Base-by-base conservation (phyloP, 768 basidiomycete genomes). In the Lepiota subincarnata region DNA sequence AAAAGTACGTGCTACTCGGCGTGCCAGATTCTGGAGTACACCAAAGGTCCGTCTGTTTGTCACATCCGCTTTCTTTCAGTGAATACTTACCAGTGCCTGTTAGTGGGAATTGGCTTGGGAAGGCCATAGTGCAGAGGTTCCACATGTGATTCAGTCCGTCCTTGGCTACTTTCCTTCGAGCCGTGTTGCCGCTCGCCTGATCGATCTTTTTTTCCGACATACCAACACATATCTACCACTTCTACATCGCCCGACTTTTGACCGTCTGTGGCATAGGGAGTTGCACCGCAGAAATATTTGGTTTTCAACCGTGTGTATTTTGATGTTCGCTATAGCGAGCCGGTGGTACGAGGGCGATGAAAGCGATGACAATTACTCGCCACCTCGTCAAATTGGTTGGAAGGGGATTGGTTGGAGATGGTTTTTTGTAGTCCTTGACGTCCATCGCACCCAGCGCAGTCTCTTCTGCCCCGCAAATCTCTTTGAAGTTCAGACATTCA, bases 161-260 rank as follows among this genome's bases (percentile, higher is more conserved):
- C 59, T 78, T 13, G 57, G 64, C 38, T 66, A 71, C 62, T 84
- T 88, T 44, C 92, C 91, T 36, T 80, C 88, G 0, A 61, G 67
- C 13, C 84, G 86, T 54, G 78, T 92, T 14, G 78, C 78, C 6
- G 62, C 67, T 24, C 64, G 59, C 14, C 74, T 97, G 26, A 80
- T 94, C 58, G 70, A 80, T 36, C 70, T 85, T 24, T 93, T 82
- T 64, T 96, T 96, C 60, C 58, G 68, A 2, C 73, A 83, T 55
- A 66, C 76, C 46, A 87, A 92, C 61, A 61, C 64, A 24, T 71
- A 80, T 34, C 73, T 82, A 50, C 89, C 89, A 6, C 67, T 93
- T 16, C 71, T 94, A 24, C 89, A 92, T 62, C 77, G 76, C 18
- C 82, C 82, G 4, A 83, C 84, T 0, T 92, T 94, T 61, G 71